Percentiles rank a stretch among this genome's conserved stretches.
These are phyloP conservation scores for Spiraea crenata DNA, from an alignment of 331 rosid genomes.

Conservation along the genomic window DNA sequence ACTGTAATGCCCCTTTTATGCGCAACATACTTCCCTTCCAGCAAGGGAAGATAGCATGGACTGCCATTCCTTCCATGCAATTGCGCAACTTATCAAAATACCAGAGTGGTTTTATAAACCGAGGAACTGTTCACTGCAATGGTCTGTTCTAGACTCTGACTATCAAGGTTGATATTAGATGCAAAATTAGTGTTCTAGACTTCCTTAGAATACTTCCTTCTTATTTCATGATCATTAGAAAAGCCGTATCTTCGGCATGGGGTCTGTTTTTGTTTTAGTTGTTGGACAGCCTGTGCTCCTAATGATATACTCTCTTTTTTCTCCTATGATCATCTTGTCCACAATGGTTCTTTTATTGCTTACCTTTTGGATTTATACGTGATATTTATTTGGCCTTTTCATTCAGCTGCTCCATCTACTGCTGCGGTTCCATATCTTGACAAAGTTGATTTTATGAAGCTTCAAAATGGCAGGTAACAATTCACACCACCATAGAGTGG, in stretches of 20 bases:
- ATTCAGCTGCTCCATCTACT: conserved; percentile 72
- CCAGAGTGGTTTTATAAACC: conserved; percentile 46
- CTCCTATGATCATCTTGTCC: not conserved
- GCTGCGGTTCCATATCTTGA: conserved; percentile 52
- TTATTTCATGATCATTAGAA: conserved; percentile 8
- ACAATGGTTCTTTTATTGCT: not conserved
- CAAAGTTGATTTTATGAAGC: conserved; percentile 65
- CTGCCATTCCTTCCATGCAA: conserved; percentile 71
- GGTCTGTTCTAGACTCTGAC: conserved; percentile 95
- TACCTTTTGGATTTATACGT: not conserved
- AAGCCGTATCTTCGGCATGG: conserved; percentile 10
- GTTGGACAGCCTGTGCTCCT: conserved; percentile 6
- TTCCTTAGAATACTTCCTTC: conserved; percentile 22
- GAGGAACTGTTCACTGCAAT: conserved; percentile 67
- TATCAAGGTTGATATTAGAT: conserved; percentile 49
- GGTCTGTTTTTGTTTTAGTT: not conserved
- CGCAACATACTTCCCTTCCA: conserved; percentile 66
- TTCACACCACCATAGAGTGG: conserved; percentile 5
- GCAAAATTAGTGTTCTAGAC: conserved; percentile 29
- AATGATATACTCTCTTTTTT: not conserved
- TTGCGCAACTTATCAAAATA: conserved; percentile 59
- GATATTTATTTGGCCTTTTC: conserved; percentile 22
- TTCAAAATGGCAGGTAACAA: conserved; percentile 90
- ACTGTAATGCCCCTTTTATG: conserved; percentile 63
- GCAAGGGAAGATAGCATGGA: conserved; percentile 86